Conservation (phyloP, 768 basidiomycete species). For the Sistotremastrum suecicum region DNA sequence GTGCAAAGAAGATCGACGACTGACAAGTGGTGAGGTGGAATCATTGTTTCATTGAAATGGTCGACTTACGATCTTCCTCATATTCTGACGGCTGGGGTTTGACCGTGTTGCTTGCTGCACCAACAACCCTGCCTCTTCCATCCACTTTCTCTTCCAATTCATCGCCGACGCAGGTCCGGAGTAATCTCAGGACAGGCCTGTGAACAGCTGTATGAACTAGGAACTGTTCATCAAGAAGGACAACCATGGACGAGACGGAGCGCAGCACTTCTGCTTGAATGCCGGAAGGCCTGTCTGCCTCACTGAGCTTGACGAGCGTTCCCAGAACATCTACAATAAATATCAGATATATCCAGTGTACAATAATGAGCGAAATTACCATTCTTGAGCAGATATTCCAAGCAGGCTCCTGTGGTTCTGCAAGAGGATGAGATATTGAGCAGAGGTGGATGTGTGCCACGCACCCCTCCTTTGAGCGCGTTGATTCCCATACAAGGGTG, state of each 20-base stretch:
- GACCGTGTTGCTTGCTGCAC: constrained; percentile 62
- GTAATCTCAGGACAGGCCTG: constrained; percentile 69
- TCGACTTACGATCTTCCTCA: constrained; percentile 68
- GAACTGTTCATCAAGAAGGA: constrained; percentile 85
- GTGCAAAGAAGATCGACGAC: constrained; percentile 89
- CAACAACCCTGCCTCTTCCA: constrained; percentile 61
- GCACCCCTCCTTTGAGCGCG: constrained; percentile 77
- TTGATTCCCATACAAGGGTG: constrained; percentile 74
- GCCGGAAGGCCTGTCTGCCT: constrained; percentile 76
- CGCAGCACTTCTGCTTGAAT: constrained; percentile 82
- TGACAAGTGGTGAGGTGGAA: constrained; percentile 18
- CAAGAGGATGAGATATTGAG: constrained; percentile 1
- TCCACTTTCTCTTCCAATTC: constrained; percentile 81
- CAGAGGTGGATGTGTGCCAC: constrained; percentile 17
- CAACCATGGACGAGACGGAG: constrained; percentile 80
- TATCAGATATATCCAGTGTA: not conserved
- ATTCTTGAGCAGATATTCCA: constrained; percentile 86
- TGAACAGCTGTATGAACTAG: constrained; percentile 86
- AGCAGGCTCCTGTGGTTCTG: constrained; percentile 76
- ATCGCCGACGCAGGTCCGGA: constrained; percentile 84
- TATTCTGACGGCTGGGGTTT: constrained; percentile 74
- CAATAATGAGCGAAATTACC: constrained; percentile 27
- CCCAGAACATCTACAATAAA: constrained; percentile 55
- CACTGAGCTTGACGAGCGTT: constrained; percentile 73
- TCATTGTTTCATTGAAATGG: not conserved